Base-by-base conservation (phyloP, 2,329 filamentous ascomycete genomes). In the Pestalotiopsis sp. region DNA sequence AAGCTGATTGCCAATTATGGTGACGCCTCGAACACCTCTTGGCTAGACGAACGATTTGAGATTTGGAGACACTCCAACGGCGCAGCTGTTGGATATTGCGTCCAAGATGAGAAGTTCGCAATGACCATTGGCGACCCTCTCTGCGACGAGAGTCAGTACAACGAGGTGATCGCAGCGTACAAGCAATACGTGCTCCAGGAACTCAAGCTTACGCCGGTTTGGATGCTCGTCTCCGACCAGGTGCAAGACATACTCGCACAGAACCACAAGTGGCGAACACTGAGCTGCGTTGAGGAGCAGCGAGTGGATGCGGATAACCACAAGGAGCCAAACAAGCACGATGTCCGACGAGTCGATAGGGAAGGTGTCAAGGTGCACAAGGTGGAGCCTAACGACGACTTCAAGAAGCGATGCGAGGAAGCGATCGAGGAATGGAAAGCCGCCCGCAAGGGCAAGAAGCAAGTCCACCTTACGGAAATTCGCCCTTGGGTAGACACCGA, bases 1-100 rank as follows among this genome's bases (percentile, higher is more conserved):
- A 92, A 97, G 77, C 90, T 98, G 57, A 94, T 98, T 78, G 94
- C 94, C 77, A 98, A 98, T 80, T 98, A 98, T 74, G 95, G 95
- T 71, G 95, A 98, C 80, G 94, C 95, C 2, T 94, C 94, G 63
- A 97, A 97, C 76, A 98, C 95, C 0, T 96, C 94, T 0, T 98
- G 94, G 94, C 88, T 96, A 7, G 95, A 98, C 78, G 92, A 94
- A 6, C 90, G 94, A 6, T 97, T 95, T 79, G 87, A 93, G 76
- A 90, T 97, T 68, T 98, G 94, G 93, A 91, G 95, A 38, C 93
- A 97, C 77, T 82, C 87, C 25, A 79, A 83, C 41, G 95, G 95
- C 63, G 95, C 94, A 0, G 94, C 94, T 4, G 87, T 97, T 41
- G 93, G 94, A 12, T 98, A 93, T 76, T 93, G 96, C 2, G 88